Evolutionary conservation across 768 basidiomycete genomes (phyloP).

Genomic region (Solioccasus polychromus): DNA sequence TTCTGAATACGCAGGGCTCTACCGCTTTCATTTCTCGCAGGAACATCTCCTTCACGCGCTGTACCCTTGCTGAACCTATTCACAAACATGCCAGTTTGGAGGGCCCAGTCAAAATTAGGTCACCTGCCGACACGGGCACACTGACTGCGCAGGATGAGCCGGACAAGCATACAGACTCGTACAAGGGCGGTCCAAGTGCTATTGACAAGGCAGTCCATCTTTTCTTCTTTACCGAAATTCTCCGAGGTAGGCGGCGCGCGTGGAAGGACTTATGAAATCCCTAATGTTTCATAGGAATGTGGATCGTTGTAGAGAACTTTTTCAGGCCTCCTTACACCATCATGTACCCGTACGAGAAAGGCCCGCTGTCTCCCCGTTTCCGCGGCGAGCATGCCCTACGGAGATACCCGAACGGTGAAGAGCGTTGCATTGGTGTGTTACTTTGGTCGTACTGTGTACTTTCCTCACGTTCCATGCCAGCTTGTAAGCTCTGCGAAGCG

Average conservation of each 20-base stretch:
- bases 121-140: slow-evolving; percentile 33
- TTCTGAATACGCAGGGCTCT: slow-evolving; percentile 28
- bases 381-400: slow-evolving; percentile 97
- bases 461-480: slow-evolving; percentile 39
- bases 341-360: slow-evolving; percentile 98
- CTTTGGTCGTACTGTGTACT: neutral
- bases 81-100: slow-evolving; percentile 16
- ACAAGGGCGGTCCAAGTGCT: slow-evolving; percentile 80
- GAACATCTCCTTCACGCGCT: slow-evolving; percentile 25
- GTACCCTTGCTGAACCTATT: slow-evolving; percentile 20
- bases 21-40: slow-evolving; percentile 42
- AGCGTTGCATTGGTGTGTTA: slow-evolving; percentile 91
- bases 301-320: slow-evolving; percentile 91
- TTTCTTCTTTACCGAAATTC: slow-evolving; percentile 99
- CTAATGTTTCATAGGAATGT: slow-evolving; percentile 70
- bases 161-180: slow-evolving; percentile 60
- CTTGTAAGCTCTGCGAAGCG: slow-evolving; percentile 98
- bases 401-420: slow-evolving; percentile 96
- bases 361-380: slow-evolving; percentile 95
- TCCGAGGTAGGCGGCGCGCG: slow-evolving; percentile 66
- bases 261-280: neutral
- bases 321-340: slow-evolving; percentile 97
- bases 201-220: slow-evolving; percentile 94
- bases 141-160: slow-evolving; percentile 39
- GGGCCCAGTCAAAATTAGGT: slow-evolving; percentile 28